phyloP scores from a whole-genome alignment of 108 stramenopile species.

The Parietichytrium sp. region DNA sequence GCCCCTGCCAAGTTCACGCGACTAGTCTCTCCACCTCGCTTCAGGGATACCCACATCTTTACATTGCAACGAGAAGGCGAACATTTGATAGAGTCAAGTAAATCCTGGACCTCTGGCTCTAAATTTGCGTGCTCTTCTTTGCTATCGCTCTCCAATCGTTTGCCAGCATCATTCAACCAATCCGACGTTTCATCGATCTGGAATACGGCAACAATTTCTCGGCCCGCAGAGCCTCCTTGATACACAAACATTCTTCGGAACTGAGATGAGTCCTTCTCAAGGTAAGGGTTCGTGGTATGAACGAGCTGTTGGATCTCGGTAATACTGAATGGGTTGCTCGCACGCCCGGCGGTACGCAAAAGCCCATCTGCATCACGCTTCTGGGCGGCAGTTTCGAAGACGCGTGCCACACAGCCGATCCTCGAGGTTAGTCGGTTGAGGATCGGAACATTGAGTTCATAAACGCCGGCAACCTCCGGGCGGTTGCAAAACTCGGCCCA shows the following conservation, averaged over 20 bases:
- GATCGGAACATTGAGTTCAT: slow-evolving; percentile 79
- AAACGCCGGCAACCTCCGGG: slow-evolving; percentile 74
- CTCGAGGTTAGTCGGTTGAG: slow-evolving; percentile 72
- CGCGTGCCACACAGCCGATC: slow-evolving; percentile 77
- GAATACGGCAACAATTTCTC: background rate
- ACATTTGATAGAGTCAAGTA: too few species aligned
- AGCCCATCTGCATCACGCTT: background rate
- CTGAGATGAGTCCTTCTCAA: background rate
- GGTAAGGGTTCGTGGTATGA: background rate
- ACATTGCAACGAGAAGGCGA: too few species aligned
- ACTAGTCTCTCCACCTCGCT: too few species aligned
- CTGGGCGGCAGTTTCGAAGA: slow-evolving; percentile 22
- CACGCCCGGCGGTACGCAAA: background rate
- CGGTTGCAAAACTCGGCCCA: slow-evolving; percentile 46
- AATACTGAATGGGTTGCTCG: background rate
- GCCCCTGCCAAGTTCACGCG: too few species aligned
- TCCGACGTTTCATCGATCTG: background rate
- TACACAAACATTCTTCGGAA: background rate
- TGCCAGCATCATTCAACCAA: too few species aligned
- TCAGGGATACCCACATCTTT: too few species aligned
- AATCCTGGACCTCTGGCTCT: too few species aligned
- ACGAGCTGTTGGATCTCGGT: background rate
- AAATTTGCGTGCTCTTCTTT: too few species aligned
- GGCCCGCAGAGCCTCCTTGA: background rate
- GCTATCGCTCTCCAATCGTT: too few species aligned